A percentile compares a stretch with the other conserved stretches of the same genome.
Evolutionary conservation across 352 stramenopile genomes (phyloP).

Genomic region (Globisporangium spinosum): DNA sequence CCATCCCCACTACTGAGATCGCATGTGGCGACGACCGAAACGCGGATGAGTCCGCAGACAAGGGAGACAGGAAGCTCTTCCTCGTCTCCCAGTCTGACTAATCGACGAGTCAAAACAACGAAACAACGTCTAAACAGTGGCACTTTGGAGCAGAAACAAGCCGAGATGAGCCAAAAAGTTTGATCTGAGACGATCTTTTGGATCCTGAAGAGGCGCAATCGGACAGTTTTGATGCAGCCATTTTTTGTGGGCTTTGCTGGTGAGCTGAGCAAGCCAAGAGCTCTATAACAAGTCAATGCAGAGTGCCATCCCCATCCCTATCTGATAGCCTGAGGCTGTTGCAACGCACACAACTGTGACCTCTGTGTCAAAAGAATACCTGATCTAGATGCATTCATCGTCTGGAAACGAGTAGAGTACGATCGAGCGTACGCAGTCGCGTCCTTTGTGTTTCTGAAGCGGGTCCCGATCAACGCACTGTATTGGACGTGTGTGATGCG

Average conservation of each 20-base stretch:
- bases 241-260: too few relatives aligned
- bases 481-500: too few relatives aligned
- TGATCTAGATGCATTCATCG: too few relatives aligned
- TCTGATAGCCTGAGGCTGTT: too few relatives aligned
- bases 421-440: too few relatives aligned
- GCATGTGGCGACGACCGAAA: neutral
- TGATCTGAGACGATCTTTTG: neutral
- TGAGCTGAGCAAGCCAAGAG: neutral
- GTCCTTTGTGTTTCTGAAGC: too few relatives aligned
- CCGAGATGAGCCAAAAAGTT: neutral
- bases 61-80: neutral
- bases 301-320: too few relatives aligned
- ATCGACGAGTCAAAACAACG: neutral
- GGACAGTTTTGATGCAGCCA: too few relatives aligned
- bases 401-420: too few relatives aligned
- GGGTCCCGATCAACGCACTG: too few relatives aligned
- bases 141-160: neutral
- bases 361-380: too few relatives aligned
- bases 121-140: constrained; percentile 11
- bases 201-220: neutral
- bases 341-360: too few relatives aligned
- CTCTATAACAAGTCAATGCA: neutral
- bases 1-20: neutral
- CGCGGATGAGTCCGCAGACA: neutral
- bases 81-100: neutral